Conservation (phyloP, 345 rosid species). For the Fremontodendron californicum region DNA sequence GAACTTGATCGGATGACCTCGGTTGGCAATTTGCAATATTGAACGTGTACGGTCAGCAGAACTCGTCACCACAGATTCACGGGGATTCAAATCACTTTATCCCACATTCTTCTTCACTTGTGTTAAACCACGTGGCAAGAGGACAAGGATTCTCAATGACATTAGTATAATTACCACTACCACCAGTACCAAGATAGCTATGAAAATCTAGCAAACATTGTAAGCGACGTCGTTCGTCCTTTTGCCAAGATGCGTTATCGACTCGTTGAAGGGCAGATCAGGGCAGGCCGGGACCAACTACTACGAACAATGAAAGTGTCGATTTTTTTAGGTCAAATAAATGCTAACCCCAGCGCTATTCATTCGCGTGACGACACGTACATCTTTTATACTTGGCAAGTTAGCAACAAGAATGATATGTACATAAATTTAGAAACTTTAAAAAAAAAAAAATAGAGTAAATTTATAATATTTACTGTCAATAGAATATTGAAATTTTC, state of each 20-base stretch:
- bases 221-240: conserved; percentile 2
- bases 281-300: too few relatives aligned
- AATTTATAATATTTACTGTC: too few relatives aligned
- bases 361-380: not conserved
- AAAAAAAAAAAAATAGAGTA: too few relatives aligned
- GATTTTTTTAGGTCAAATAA: not conserved
- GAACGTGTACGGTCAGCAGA: not conserved
- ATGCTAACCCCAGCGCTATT: not conserved
- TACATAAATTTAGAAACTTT: too few relatives aligned
- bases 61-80: conserved; percentile 11
- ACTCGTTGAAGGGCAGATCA: conserved; percentile 34
- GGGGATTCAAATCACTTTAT: conserved; percentile 10
- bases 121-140: conserved; percentile 31
- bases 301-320: conserved; percentile 1
- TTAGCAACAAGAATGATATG: too few relatives aligned
- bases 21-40: too few relatives aligned
- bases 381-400: too few relatives aligned
- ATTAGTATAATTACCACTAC: too few relatives aligned
- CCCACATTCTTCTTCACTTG: not conserved
- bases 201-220: not conserved
- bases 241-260: not conserved
- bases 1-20: too few relatives aligned
- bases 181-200: too few relatives aligned
- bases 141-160: not conserved
- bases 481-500: too few relatives aligned